Base-by-base conservation (phyloP, 2,329 filamentous ascomycete genomes). In the Trichophyton verrucosum region DNA sequence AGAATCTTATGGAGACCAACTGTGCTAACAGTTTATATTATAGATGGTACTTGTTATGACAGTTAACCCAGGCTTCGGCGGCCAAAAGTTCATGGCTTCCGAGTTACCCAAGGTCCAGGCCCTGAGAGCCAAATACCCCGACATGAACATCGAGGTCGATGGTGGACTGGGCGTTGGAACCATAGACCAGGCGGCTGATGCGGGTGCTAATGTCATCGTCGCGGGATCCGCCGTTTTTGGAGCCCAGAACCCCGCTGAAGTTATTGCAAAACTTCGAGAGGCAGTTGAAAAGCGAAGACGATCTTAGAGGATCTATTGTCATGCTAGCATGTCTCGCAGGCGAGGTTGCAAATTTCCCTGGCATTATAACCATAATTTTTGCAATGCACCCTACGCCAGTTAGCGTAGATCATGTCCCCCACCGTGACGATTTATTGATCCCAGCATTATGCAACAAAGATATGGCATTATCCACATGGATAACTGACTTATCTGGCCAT, bases 11-110 rank as follows among this genome's bases (percentile, higher is more conserved):
- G n/a, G 33, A 55, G 20, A 13, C 33, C 51, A 55, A 36, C 20
- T n/a, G 13, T 20, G 15, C 51, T 55, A 36, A 55, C 51, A 13
- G 13, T 9, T 7, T n/a, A n/a, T 3, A 11, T 17, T 17, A 24
- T 24, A 96, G 92, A 99, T 99, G 94, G 91, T 96, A 42, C 85
- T 99, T 17, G 83, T 99, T 63, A 99, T 99, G 94, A 99, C 94
- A 0, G 94, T 99, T 49, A 84, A 99, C 76, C 94, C 94, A 51
- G 94, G 94, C 53, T 99, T 99, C 71, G 94, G 94, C 64, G 94
- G 94, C 5, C 94, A 99, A 73, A 96, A 96, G 72, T 99, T 99
- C 80, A 97, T 97, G 91, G 86, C 90, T 11, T 89, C 89, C 5
- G 90, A 96, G 77, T 83, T 99, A 66, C 91, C 92, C 71, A 99